Base-by-base conservation (phyloP, 2,329 filamentous ascomycete species). In the Rachicladosporium sp. region DNA sequence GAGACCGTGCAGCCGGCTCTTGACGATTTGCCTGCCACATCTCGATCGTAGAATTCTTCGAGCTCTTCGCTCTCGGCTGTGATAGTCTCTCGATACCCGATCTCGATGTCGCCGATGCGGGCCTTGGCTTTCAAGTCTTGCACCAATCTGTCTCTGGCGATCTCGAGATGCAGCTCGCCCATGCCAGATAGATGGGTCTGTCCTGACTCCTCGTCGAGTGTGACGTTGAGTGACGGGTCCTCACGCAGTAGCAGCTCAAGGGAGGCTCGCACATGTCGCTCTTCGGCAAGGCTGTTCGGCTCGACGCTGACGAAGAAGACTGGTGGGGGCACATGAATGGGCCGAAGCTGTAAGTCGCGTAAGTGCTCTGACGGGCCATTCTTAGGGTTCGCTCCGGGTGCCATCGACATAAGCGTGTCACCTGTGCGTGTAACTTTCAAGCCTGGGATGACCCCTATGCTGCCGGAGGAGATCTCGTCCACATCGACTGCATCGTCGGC, bases 251-350 rank as follows among this genome's bases (percentile, higher is more conserved):
- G 73, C 36, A 91, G 75, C 4, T 77, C 73, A 4, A 98, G 67
- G 1, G 82, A 80, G 4, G 81, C 76, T 41, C 84, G 76, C 4
- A 98, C 74, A 43, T 80, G 74, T 50, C 87, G 88, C 51, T 87
- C 82, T 48, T 88, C 86, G 27, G 80, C 73, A 27, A 84, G 66
- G 50, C 84, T 80, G 49, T 86, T 65, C 11, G 78, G 85, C 47
- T 96, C 89, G 21, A 96, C 79, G 44, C 88, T 85, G n/a, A 93
- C 80, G 59, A 96, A 98, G 55, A 95, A 94, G 0, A 98, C 91
- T 0, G 91, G 87, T 0, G 91, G 87, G 1, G 91, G 89, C 1
- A 95, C 84, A 43, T 83, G 75, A 21, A 93, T 91, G 0, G 91
- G 86, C 10, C 86, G 77, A 29, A 98, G 74, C 54, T 94, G 87